Base-by-base conservation (phyloP, 495 filamentous ascomycete species). In the Ascodesmis nigricans region DNA sequence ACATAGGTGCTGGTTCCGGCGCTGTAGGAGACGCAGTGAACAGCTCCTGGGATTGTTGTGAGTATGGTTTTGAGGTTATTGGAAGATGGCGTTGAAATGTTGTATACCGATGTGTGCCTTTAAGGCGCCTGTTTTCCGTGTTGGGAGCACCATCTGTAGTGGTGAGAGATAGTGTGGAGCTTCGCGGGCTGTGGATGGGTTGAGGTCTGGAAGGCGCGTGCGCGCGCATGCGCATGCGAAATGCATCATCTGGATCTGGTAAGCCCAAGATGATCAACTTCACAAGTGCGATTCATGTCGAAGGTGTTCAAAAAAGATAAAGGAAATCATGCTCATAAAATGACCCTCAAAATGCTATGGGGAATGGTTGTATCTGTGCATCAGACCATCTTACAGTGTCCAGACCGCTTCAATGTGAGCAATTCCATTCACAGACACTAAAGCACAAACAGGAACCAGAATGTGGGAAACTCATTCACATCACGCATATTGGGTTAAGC, bases 11-110 rank as follows among this genome's bases (percentile, higher is more conserved):
- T 66, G 5, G 62, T 58, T 14, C 71, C 68, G 36, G 72, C 58
- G 42, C 67, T 74, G 59, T 78, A 84, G 40, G 66, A 58, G 23
- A 82, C 55, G 41, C 71, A 69, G 54, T 84, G 75, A 46, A 83
- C 62, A 38, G 77, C 67, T 40, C 73, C 73, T 78, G 44, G 32
- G 34, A 29, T 28, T n/a, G 3, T 16, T 6, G 5, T 7, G 9
- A 18, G 13, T 9, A 13, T 45, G 8, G 33, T 38, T 22, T 32
- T 18, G 16, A 21, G 17, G 13, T 33, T 33, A 25, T 21, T 10
- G n/a, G 21, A 14, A 15, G 36, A 21, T 8, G 5, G 5, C 9
- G n/a, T 3, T 21, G 23, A 5, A 15, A 18, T 21, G 29, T 16
- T 9, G 20, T 26, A 11, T 36, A 51, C 49, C 49, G 24, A 40